A percentile compares a stretch with the other conserved stretches of the same genome.
phyloP scores from a whole-genome alignment of 129 eudicot genomes.

The Flaveria linearis region DNA sequence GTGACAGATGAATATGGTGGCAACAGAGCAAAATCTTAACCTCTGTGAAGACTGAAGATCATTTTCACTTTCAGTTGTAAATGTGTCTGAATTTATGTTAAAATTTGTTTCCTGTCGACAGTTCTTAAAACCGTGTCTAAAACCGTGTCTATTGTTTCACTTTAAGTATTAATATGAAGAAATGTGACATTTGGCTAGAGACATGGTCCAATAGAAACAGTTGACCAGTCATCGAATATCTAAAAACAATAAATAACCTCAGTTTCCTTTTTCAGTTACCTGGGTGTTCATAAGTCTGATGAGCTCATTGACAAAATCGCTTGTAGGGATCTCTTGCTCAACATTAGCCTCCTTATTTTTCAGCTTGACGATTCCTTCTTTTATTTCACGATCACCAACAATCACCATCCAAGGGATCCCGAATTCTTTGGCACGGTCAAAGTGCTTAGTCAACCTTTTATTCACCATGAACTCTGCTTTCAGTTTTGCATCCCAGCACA shows the following conservation, averaged over 20 bases:
- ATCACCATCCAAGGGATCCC: constrained; percentile 82
- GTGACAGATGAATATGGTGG: too few relatives aligned
- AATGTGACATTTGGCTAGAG: background rate
- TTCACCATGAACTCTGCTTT: constrained; percentile 62
- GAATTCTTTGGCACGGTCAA: constrained; percentile 61
- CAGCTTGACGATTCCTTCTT: constrained; percentile 52
- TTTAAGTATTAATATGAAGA: too few relatives aligned
- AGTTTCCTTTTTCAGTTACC: background rate
- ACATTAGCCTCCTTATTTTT: constrained; percentile 49
- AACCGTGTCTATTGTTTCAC: too few relatives aligned
- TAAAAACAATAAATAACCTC: background rate
- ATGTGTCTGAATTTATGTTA: too few relatives aligned
- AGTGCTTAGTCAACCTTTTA: constrained; percentile 69
- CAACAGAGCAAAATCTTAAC: too few relatives aligned
- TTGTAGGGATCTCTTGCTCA: constrained; percentile 50
- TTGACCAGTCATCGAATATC: background rate
- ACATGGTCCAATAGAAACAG: background rate
- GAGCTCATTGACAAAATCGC: constrained; percentile 62
- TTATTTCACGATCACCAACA: constrained; percentile 61
- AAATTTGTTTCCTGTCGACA: too few relatives aligned
- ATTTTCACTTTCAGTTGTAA: too few relatives aligned
- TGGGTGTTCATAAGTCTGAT: constrained; percentile 33
- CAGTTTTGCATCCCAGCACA: constrained; percentile 67
- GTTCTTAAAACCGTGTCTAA: too few relatives aligned
- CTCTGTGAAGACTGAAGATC: too few relatives aligned